Base-by-base conservation (phyloP, 768 basidiomycete genomes). In the Tremella fuciformis region DNA sequence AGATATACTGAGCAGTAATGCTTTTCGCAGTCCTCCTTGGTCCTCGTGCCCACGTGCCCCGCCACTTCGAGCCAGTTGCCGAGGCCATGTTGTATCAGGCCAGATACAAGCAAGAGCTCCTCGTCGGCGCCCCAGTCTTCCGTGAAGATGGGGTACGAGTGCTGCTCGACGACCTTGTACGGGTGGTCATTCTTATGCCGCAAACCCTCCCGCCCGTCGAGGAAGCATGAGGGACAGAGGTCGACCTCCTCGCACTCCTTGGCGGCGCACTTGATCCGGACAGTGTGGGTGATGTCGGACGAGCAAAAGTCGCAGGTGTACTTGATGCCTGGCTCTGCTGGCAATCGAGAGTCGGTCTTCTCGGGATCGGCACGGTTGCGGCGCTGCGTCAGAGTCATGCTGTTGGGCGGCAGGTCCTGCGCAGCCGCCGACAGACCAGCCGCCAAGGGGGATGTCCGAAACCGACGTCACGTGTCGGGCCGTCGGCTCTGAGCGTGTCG, bases 61-160 rank as follows among this genome's bases (percentile, higher is more conserved):
- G 92, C 88, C 42, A 94, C 89, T 69, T 92, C 92, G 73, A 87
- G 87, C 94, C 94, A 99, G 74, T 97, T 98, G 2, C 94, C 94
- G 34, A 98, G 77, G 0, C 94, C 94, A 70, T 90, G 88, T 22
- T 84, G 82, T 7, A 88, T 83, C 29, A 92, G 85, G 26, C 92
- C 96, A 55, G 93, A 91, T 46, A 97, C 80, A 16, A 99, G 80
- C 7, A 94, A 80, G 1, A 98, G 81, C 74, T 99, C 94, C 90
- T 99, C 94, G 76, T 98, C 94, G 8, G 93, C 94, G 39, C 92
- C 94, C 96, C 94, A 98, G 75, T 94, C 91, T 56, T 87, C 85
- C 8, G 86, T 83, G 69, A 96, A 94, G 70, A 99, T 96, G 2
- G 94, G 96, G 77, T 93, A 90, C 8, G 94, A 91, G 75, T 96